Evolutionary conservation across 805 yeast genomes (phyloP).

Genomic region (Candida broadrunensis): DNA sequence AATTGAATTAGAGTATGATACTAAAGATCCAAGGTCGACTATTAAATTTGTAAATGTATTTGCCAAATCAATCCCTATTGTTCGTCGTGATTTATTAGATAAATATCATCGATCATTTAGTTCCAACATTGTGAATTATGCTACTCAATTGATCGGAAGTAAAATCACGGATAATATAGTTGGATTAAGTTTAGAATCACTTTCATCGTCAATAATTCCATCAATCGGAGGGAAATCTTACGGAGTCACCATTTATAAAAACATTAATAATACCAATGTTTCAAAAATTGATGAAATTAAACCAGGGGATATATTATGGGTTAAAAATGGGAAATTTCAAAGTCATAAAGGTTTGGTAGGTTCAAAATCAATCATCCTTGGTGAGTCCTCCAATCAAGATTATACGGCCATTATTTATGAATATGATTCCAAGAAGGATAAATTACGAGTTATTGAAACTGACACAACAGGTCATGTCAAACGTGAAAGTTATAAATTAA

Average conservation of each 20-base stretch:
- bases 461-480: conserved; percentile 49
- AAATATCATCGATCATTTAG: conserved; percentile 53
- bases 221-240: conserved; percentile 60
- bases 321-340: conserved; percentile 71
- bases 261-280: conserved; percentile 35
- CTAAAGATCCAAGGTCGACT: conserved; percentile 51
- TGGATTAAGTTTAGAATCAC: conserved; percentile 40
- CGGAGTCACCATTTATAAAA: conserved; percentile 68
- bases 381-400: conserved; percentile 32
- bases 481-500: conserved; percentile 61
- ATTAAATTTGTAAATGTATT: conserved; percentile 30
- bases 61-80: conserved; percentile 40
- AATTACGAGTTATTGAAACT: conserved; percentile 64
- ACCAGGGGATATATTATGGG: conserved; percentile 82
- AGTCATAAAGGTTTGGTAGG: conserved; percentile 54
- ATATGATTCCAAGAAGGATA: conserved; percentile 70
- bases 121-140: conserved; percentile 36
- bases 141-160: conserved; percentile 31
- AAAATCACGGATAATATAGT: conserved; percentile 26
- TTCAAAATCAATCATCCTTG: conserved; percentile 47
- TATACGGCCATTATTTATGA: conserved; percentile 63
- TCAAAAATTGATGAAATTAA: conserved; percentile 58
- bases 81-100: conserved; percentile 48
- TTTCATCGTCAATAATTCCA: background rate
- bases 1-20: conserved; percentile 56